Evolutionary conservation across 257 asterid species (phyloP).

Genomic region (Anisodus acutangulus): DNA sequence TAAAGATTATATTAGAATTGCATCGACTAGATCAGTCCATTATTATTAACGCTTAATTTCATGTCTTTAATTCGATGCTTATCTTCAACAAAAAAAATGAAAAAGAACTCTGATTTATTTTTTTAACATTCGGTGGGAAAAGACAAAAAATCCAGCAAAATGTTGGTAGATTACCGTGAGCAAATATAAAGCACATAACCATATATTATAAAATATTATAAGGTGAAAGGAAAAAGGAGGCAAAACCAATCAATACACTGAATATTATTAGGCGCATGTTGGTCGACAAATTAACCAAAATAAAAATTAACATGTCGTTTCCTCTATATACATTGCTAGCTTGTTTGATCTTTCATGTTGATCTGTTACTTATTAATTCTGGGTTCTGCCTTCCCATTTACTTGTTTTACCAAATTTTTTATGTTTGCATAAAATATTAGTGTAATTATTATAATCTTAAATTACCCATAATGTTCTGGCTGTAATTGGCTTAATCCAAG

Average conservation of each 20-base stretch:
- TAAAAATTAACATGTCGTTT: neutral
- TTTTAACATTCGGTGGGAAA: neutral
- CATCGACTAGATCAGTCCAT: too few species aligned
- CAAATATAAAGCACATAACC: neutral
- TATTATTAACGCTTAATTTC: too few species aligned
- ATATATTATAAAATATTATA: neutral
- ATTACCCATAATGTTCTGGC: neutral
- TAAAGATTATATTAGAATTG: too few species aligned
- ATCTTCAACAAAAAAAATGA: too few species aligned
- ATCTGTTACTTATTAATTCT: neutral
- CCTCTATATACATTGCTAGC: slow-evolving; percentile 19
- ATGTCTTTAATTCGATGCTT: too few species aligned
- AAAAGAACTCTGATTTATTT: too few species aligned
- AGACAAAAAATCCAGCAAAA: neutral
- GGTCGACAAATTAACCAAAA: slow-evolving; percentile 25
- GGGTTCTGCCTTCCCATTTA: neutral
- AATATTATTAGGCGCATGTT: slow-evolving; percentile 21
- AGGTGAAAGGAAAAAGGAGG: neutral
- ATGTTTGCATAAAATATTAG: neutral
- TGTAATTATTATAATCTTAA: neutral
- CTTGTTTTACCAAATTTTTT: neutral
- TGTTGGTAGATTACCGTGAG: neutral
- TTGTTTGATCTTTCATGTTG: neutral
- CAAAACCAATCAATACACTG: neutral
- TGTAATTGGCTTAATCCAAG: neutral